These are phyloP conservation scores for Phyllosticta capitalensis DNA, from an alignment of 2,329 filamentous ascomycete species.

Conservation along the genomic window DNA sequence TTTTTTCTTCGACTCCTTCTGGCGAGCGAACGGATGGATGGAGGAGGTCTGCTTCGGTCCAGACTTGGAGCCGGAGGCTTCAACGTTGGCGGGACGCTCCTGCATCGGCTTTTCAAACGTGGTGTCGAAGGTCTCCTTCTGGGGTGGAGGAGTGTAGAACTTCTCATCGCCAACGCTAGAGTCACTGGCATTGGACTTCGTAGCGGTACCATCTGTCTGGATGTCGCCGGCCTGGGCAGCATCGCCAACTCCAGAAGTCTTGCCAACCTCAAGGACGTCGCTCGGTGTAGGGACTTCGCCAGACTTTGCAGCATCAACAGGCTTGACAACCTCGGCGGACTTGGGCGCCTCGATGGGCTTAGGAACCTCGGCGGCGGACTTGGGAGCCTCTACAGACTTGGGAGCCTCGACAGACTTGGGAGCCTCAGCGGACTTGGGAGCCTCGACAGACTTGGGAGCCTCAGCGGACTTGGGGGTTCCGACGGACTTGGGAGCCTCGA, in stretches of 20 bases:
- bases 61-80: conserved; percentile 13
- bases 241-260: background rate
- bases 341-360: too few relatives aligned
- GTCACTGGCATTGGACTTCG: background rate
- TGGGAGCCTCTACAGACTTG: too few relatives aligned
- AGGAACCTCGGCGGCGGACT: too few relatives aligned
- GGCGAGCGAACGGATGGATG: conserved; percentile 3
- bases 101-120: background rate
- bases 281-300: too few relatives aligned
- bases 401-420: too few relatives aligned
- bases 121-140: background rate
- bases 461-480: background rate
- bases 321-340: background rate
- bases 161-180: background rate
- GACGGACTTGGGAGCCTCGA: background rate
- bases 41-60: background rate
- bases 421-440: too few relatives aligned
- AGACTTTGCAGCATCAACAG: background rate
- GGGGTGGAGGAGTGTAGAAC: background rate
- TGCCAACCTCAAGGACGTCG: background rate
- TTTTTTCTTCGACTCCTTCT: conserved; percentile 4
- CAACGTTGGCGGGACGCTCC: background rate
- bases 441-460: background rate
- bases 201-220: background rate
- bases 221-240: background rate